Evolutionary conservation across 1,284 basidiomycete genomes (phyloP).

Genomic region (Ganoderma sp.): DNA sequence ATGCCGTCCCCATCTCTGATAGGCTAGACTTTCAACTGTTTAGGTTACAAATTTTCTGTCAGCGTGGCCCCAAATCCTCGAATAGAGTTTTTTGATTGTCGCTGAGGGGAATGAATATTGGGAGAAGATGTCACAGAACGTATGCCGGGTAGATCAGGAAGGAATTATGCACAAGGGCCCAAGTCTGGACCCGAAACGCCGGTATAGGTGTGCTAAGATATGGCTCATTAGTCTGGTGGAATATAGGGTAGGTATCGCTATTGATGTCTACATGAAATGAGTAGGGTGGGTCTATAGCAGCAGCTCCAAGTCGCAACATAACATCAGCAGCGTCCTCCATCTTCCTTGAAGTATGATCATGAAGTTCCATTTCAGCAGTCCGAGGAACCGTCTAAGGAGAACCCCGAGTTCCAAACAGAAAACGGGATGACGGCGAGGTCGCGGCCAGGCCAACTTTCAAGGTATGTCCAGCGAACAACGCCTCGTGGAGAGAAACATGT

Average conservation of each 20-base stretch:
- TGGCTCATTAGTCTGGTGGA: neutral
- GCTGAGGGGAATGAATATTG: no score
- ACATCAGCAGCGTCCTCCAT: neutral
- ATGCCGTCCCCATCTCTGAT: no score
- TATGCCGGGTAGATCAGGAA: no score
- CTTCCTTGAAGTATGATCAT: neutral
- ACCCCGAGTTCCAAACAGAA: neutral
- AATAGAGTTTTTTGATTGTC: no score
- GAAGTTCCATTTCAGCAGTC: neutral
- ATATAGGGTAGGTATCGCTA: slow-evolving; percentile 1
- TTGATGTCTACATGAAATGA: slow-evolving; percentile 1
- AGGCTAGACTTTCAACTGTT: no score
- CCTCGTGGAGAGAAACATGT: neutral
- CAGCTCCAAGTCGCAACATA: slow-evolving; percentile 1
- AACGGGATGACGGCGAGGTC: neutral
- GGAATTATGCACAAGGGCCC: no score
- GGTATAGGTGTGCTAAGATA: slow-evolving; percentile 9
- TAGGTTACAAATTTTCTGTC: no score
- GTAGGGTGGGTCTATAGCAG: slow-evolving; percentile 9
- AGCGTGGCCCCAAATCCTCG: no score
- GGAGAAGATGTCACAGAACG: no score
- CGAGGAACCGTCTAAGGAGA: neutral
- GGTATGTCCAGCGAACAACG: neutral
- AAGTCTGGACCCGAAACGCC: neutral
- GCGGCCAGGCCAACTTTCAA: neutral